These are phyloP conservation scores for Acacia crassicarpa DNA, from an alignment of 306 rosid species.

Conservation along the genomic window DNA sequence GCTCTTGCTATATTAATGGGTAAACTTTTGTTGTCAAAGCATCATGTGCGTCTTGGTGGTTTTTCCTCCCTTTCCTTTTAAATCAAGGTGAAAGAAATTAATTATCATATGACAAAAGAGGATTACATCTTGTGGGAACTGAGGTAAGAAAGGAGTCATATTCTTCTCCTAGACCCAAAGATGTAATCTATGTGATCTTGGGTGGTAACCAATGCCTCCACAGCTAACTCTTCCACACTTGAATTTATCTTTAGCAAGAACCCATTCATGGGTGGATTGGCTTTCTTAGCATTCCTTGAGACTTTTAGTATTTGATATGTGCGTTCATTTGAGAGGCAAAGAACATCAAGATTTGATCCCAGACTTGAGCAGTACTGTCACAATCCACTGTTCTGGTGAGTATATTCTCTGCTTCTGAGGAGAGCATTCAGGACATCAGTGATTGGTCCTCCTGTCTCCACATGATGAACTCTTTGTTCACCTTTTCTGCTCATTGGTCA, in stretches of 20 bases:
- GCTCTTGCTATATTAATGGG: background rate
- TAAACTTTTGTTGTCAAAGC: background rate
- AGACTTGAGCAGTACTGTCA: too few relatives aligned
- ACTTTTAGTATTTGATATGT: too few relatives aligned
- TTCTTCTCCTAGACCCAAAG: background rate
- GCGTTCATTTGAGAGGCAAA: too few relatives aligned
- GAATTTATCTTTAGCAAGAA: background rate
- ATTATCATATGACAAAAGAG: background rate
- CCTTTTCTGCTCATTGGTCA: background rate
- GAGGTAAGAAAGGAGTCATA: background rate
- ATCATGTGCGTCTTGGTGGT: background rate
- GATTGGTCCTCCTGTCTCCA: background rate
- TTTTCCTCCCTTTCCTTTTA: background rate
- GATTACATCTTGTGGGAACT: background rate
- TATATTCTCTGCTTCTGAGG: background rate
- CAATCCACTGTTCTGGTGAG: background rate
- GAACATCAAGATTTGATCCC: too few relatives aligned
- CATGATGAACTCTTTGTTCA: background rate
- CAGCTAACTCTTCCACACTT: background rate
- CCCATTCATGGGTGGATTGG: background rate
- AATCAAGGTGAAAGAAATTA: background rate
- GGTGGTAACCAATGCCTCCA: background rate
- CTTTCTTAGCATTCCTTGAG: too few relatives aligned
- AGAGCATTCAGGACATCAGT: background rate
- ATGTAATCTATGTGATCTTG: background rate